phyloP scores from a whole-genome alignment of 2,329 filamentous ascomycete genomes.

The Clonostachys solani region DNA sequence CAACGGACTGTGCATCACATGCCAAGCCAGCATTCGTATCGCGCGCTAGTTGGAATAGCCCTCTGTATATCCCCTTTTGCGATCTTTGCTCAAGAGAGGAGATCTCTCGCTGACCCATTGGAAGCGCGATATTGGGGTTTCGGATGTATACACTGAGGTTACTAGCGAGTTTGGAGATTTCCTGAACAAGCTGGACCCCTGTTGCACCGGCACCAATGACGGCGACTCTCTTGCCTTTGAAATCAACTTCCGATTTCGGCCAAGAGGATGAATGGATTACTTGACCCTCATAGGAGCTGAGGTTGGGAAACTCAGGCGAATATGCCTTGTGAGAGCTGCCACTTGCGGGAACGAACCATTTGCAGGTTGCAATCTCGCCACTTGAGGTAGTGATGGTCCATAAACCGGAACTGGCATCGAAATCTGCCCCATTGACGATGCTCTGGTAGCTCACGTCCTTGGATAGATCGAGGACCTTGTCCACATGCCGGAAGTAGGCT shows the following conservation, averaged over 20 bases:
- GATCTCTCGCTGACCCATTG: neutral
- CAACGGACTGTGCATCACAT: too few species aligned
- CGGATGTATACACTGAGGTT: constrained; percentile 35
- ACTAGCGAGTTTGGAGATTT: constrained; percentile 14
- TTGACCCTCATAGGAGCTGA: constrained; percentile 39
- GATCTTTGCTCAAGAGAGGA: too few species aligned
- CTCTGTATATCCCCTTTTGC: too few species aligned
- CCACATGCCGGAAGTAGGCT: constrained; percentile 4
- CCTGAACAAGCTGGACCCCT: constrained; percentile 16
- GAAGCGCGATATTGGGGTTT: constrained; percentile 12
- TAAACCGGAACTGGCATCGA: constrained; percentile 14
- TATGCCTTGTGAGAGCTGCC: constrained; percentile 22
- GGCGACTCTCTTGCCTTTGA: neutral
- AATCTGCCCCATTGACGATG: constrained; percentile 21
- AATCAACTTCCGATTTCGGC: constrained; percentile 23
- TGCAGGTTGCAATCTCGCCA: constrained; percentile 10
- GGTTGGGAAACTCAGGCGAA: constrained; percentile 23
- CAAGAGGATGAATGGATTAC: constrained; percentile 49
- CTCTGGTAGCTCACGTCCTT: constrained; percentile 34
- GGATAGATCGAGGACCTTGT: constrained; percentile 16
- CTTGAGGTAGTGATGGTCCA: constrained; percentile 22
- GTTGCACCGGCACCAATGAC: neutral
- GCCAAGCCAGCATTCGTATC: too few species aligned
- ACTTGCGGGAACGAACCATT: constrained; percentile 17
- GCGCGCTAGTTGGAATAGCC: too few species aligned